Evolutionary conservation across 1,139 yeast species (phyloP).

Genomic region (Taphrina flavorubra): DNA sequence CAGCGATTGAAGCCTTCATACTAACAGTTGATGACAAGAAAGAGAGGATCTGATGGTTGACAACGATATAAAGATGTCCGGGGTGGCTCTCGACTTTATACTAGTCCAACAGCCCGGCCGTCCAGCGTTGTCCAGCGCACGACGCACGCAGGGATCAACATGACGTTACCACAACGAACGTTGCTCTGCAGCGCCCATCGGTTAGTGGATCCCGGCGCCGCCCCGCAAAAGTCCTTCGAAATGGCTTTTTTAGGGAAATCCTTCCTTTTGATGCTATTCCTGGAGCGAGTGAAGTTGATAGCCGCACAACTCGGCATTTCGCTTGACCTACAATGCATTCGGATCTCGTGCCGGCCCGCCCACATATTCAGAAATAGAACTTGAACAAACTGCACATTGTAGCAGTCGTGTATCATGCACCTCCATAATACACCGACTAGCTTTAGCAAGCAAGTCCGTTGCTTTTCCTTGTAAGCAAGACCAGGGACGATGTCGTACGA

Average conservation of each 20-base stretch:
- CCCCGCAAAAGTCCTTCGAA: slow-evolving; percentile 17
- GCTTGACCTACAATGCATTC: background rate
- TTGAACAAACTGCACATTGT: background rate
- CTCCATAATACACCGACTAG: no score
- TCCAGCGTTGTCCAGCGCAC: background rate
- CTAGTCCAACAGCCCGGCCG: background rate
- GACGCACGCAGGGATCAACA: slow-evolving; percentile 9
- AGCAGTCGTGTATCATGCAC: background rate
- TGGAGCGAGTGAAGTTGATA: background rate
- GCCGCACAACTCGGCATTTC: background rate
- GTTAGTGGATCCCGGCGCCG: slow-evolving; percentile 14
- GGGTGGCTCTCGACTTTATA: background rate
- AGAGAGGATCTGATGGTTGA: background rate
- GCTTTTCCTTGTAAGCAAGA: no score
- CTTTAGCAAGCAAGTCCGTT: no score
- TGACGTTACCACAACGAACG: slow-evolving; percentile 15
- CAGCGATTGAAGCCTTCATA: slow-evolving; percentile 43
- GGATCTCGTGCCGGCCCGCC: slow-evolving; percentile 4
- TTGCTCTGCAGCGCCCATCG: background rate
- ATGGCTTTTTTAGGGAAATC: slow-evolving; percentile 5
- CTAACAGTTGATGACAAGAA: background rate
- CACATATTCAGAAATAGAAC: background rate
- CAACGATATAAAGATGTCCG: background rate
- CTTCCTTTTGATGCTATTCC: slow-evolving; percentile 7
- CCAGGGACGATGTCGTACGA: background rate